A percentile compares a stretch with the other conserved stretches of the same genome.
phyloP scores from a whole-genome alignment of 2,329 filamentous ascomycete species.

The Biscogniauxia sp. region DNA sequence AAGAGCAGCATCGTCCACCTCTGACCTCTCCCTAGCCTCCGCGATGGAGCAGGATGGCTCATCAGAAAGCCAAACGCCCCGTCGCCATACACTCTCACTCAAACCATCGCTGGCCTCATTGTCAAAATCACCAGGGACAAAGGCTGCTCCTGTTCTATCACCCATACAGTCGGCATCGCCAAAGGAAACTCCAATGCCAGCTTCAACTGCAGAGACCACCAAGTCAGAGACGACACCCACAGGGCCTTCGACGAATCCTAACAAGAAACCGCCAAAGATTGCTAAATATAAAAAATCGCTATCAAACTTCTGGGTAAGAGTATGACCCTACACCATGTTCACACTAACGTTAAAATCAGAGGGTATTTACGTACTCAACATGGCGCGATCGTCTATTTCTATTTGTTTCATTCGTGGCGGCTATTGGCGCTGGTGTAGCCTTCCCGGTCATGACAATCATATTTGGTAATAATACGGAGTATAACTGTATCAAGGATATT shows the following conservation, averaged over 20 bases:
- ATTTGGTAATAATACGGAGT: slow-evolving; percentile 40
- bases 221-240: slow-evolving; percentile 8
- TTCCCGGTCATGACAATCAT: slow-evolving; percentile 53
- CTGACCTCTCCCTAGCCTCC: slow-evolving; percentile 19
- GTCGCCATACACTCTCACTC: slow-evolving; percentile 20
- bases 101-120: slow-evolving; percentile 23
- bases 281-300: slow-evolving; percentile 19
- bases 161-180: slow-evolving; percentile 22
- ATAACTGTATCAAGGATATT: slow-evolving; percentile 2
- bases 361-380: slow-evolving; percentile 32
- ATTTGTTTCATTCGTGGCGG: slow-evolving; percentile 21
- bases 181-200: slow-evolving; percentile 12
- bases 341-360: slow-evolving; percentile 20
- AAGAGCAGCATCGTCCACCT: slow-evolving; percentile 19
- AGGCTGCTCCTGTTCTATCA: slow-evolving; percentile 13
- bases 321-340: neutral
- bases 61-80: neutral
- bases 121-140: slow-evolving; percentile 16
- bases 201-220: slow-evolving; percentile 10
- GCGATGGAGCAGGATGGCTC: slow-evolving; percentile 11
- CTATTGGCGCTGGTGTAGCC: slow-evolving; percentile 28
- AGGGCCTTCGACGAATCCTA: slow-evolving; percentile 10
- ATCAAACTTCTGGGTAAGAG: slow-evolving; percentile 25
- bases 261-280: slow-evolving; percentile 13
- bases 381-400: slow-evolving; percentile 26